phyloP scores from a whole-genome alignment of 345 rosid genomes.

The Anacardium occidentale region DNA sequence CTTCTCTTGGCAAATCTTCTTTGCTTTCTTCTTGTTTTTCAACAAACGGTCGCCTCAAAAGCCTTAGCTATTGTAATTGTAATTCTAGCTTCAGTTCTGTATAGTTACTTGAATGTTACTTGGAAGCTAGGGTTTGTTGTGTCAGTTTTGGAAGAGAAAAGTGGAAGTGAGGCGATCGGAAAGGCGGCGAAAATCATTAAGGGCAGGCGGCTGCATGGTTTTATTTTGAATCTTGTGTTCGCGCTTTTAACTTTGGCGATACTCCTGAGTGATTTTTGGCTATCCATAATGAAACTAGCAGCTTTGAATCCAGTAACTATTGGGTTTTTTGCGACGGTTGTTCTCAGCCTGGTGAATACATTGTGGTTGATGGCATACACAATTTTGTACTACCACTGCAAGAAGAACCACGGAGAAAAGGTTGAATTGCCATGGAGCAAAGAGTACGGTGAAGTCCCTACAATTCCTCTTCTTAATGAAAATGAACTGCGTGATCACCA shows the following conservation, averaged over 20 bases:
- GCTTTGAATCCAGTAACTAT: no score
- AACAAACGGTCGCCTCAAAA: neutral
- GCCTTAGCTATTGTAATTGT: neutral
- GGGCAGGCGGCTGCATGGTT: slow-evolving; percentile 46
- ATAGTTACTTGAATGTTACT: slow-evolving; percentile 36
- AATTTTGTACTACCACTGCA: no score
- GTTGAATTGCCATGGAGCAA: no score
- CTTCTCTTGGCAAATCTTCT: slow-evolving; percentile 18
- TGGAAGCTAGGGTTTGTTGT: slow-evolving; percentile 54
- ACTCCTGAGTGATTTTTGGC: no score
- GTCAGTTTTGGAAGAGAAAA: slow-evolving; percentile 52
- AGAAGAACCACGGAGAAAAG: no score
- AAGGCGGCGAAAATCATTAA: slow-evolving; percentile 56
- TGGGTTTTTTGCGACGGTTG: no score
- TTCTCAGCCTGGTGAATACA: no score
- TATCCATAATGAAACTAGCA: no score
- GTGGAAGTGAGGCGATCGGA: slow-evolving; percentile 55
- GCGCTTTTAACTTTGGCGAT: neutral
- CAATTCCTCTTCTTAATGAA: no score
- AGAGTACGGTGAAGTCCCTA: no score
- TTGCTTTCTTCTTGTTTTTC: slow-evolving; percentile 22
- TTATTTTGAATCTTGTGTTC: slow-evolving; percentile 40
- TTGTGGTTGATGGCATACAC: no score
- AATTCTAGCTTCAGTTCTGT: slow-evolving; percentile 24
- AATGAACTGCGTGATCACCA: no score